Conservation (phyloP, 2,329 filamentous ascomycete genomes). For the Iodosphaeria phyllophila region DNA sequence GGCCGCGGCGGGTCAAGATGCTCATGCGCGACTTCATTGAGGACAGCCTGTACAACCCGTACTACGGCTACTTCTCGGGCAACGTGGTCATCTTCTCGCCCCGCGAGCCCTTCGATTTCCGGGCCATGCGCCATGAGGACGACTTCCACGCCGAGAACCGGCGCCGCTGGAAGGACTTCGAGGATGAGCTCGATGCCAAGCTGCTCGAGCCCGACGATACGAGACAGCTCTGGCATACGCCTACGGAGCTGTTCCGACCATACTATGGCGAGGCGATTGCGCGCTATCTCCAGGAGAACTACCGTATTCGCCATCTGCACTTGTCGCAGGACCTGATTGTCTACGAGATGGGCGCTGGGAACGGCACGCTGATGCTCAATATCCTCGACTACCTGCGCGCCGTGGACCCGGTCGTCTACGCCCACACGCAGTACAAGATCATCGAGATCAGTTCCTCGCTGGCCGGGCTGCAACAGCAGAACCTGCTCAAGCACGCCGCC, state of each 20-base stretch:
- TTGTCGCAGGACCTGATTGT: slow-evolving; percentile 95
- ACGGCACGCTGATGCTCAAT: slow-evolving; percentile 95
- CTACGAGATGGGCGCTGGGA: slow-evolving; percentile 96
- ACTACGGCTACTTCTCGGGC: slow-evolving; percentile 93
- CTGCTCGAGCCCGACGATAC: slow-evolving; percentile 48
- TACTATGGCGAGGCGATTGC: slow-evolving; percentile 96
- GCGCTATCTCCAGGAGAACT: slow-evolving; percentile 90
- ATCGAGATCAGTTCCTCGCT: slow-evolving; percentile 85
- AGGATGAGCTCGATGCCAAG: slow-evolving; percentile 64
- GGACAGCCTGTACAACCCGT: slow-evolving; percentile 84
- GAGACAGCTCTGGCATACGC: slow-evolving; percentile 93
- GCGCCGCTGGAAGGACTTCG: slow-evolving; percentile 71
- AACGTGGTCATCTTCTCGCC: slow-evolving; percentile 92
- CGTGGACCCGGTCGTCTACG: slow-evolving; percentile 78
- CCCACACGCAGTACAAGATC: slow-evolving; percentile 80
- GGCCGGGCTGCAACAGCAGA: slow-evolving; percentile 56
- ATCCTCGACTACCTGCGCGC: slow-evolving; percentile 92
- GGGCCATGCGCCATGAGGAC: slow-evolving; percentile 59
- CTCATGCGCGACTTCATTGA: slow-evolving; percentile 94
- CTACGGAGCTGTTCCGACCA: slow-evolving; percentile 88
- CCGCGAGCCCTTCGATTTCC: slow-evolving; percentile 82
- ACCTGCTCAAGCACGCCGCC: slow-evolving; percentile 46
- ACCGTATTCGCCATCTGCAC: slow-evolving; percentile 81
- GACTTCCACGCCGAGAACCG: slow-evolving; percentile 66
- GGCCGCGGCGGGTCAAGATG: slow-evolving; percentile 88